Conservation (phyloP, 169 alveolate species). For the Plasmodium coatneyi region DNA sequence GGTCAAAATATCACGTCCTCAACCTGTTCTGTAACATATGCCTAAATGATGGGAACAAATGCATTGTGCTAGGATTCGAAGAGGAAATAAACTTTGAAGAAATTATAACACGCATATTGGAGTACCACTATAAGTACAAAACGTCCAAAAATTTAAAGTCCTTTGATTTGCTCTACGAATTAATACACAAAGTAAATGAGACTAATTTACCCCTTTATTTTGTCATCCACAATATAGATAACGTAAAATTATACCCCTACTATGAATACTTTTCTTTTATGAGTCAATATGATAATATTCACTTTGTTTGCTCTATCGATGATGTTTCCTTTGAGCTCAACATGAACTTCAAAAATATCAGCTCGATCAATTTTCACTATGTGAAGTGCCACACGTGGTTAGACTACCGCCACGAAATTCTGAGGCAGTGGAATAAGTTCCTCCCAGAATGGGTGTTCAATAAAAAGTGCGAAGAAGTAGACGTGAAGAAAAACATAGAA, state of each 20-base stretch:
- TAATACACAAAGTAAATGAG: constrained; percentile 35
- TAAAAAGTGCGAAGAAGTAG: constrained; percentile 59
- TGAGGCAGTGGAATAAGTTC: constrained; percentile 67
- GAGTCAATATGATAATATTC: constrained; percentile 54
- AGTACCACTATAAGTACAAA: constrained; percentile 61
- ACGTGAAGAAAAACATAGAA: constrained; percentile 59
- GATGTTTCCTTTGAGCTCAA: constrained; percentile 65
- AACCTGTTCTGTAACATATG: constrained; percentile 46
- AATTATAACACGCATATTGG: constrained; percentile 42
- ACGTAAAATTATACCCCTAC: constrained; percentile 56
- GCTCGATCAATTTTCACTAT: constrained; percentile 41
- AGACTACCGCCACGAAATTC: constrained; percentile 60
- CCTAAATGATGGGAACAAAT: constrained; percentile 65
- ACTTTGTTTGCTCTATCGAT: constrained; percentile 54
- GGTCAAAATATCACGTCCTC: constrained; percentile 63
- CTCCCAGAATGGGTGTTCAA: constrained; percentile 69
- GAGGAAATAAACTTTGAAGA: constrained; percentile 67
- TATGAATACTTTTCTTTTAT: constrained; percentile 58
- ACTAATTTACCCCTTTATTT: constrained; percentile 58
- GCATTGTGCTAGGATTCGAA: constrained; percentile 56
- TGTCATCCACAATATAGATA: constrained; percentile 57
- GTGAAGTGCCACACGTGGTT: constrained; percentile 67
- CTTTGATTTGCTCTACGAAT: constrained; percentile 51
- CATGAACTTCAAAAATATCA: constrained; percentile 47
- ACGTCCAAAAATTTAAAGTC: constrained; percentile 46